Conservation (phyloP, 2,329 filamentous ascomycete genomes). For the Magnaporthiopsis poae region DNA sequence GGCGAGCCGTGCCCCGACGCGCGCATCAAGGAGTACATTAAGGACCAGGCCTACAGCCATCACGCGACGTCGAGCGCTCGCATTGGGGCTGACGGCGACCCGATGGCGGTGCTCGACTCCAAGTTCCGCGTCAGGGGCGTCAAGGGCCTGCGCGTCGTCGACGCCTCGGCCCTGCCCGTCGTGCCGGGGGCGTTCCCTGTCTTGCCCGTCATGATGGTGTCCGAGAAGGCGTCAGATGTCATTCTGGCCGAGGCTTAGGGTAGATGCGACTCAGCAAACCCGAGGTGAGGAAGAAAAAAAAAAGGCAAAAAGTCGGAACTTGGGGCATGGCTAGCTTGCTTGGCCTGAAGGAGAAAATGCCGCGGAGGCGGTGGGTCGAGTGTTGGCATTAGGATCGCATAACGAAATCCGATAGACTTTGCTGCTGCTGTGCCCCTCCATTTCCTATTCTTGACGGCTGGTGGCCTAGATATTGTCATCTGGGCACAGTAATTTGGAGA, state of each 20-base stretch:
- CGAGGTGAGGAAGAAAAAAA: not conserved
- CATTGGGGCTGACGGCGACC: conserved; percentile 41
- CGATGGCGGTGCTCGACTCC: conserved; percentile 41
- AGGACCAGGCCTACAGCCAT: conserved; percentile 39
- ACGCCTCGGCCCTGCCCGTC: conserved; percentile 42
- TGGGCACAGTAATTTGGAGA: not conserved
- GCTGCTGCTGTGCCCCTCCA: not conserved
- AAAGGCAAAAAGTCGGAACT: no score
- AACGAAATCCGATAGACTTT: not conserved
- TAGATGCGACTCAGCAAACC: not conserved
- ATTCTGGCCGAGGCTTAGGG: conserved; percentile 23
- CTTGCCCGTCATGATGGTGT: conserved; percentile 38
- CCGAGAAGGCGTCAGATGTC: conserved; percentile 48
- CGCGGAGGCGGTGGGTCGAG: not conserved
- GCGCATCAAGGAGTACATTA: conserved; percentile 13
- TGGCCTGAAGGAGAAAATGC: no score
- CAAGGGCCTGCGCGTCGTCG: conserved; percentile 42
- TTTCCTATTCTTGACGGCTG: no score
- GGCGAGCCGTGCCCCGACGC: conserved; percentile 10
- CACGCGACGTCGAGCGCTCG: conserved; percentile 43
- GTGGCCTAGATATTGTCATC: not conserved
- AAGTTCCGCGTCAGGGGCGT: conserved; percentile 44
- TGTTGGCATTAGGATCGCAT: not conserved
- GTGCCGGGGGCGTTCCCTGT: conserved; percentile 34
- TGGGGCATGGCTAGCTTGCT: not conserved